Conservation (phyloP, 495 filamentous ascomycete species). For the Penicillium simplicissimum region DNA sequence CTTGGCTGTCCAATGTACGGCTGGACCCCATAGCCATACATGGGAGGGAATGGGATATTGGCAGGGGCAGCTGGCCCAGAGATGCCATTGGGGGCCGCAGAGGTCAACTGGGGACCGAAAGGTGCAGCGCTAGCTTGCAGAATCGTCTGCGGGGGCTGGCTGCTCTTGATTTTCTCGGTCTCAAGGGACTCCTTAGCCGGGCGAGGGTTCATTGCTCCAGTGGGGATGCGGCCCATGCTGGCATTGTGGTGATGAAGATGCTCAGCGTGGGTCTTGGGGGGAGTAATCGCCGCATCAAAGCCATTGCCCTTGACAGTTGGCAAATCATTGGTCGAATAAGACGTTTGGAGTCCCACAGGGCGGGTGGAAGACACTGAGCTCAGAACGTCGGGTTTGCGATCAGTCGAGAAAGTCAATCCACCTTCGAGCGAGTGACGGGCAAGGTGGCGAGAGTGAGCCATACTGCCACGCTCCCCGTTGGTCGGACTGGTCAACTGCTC, state of each 20-base stretch:
- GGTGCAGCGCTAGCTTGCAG: conserved; percentile 76
- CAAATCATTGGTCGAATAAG: conserved; percentile 87
- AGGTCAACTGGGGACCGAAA: conserved; percentile 55
- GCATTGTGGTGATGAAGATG: conserved; percentile 83
- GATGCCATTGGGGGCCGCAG: conserved; percentile 22
- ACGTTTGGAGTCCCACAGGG: conserved; percentile 63
- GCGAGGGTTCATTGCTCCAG: conserved; percentile 58
- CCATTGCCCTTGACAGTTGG: conserved; percentile 75
- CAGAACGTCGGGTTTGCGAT: conserved; percentile 30
- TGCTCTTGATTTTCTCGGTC: conserved; percentile 42
- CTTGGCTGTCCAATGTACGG: conserved; percentile 32
- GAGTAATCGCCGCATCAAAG: conserved; percentile 52
- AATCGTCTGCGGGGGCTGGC: conserved; percentile 61
- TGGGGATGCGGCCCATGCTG: conserved; percentile 75
- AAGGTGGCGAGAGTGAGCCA: conserved; percentile 34
- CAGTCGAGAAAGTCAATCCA: conserved; percentile 35
- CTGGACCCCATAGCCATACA: conserved; percentile 38
- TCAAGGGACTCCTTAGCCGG: conserved; percentile 65
- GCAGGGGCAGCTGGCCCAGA: conserved; percentile 22
- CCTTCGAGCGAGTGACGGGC: conserved; percentile 60
- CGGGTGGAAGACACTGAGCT: conserved; percentile 32
- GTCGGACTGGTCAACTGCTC: conserved; percentile 31
- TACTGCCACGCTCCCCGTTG: conserved; percentile 22
- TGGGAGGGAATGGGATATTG: conserved; percentile 30
- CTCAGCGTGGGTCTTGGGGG: conserved; percentile 65